Base-by-base conservation (phyloP, 495 filamentous ascomycete species). In the Umbilicaria muhlenbergii region DNA sequence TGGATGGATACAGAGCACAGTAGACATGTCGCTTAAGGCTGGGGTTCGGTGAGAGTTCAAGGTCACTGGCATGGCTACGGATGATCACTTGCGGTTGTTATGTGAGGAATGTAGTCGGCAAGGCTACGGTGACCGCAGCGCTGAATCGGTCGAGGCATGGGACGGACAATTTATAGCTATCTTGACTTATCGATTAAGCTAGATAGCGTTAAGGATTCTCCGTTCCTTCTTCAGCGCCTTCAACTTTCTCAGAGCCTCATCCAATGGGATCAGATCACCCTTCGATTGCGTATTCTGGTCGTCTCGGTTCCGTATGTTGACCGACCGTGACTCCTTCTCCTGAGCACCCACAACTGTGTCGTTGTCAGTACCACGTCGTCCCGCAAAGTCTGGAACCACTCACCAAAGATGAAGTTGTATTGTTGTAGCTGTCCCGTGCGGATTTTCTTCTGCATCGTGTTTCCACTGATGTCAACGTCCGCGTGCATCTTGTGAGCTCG, bases 381-480 rank as follows among this genome's bases (percentile, higher is more conserved):
- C 24, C 12, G 15, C 8, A 17, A 14, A 31, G 32, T 11, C 17
- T 39, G 13, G 32, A 42, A 21, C 32, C 35, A 58, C 66, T 62
- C 66, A 81, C 80, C 80, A 49, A 91, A 84, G 51, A 87, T 85
- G 58, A 88, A 89, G 66, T 93, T 93, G 64, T 94, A 95, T 57
- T 92, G 82, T 11, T 77, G 68, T 47, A 95, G 53, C 61, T 96
- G 91, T 3, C 76, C 91, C 33, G 70, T 86, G 42, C 83, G 78
- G 44, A 96, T 87, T 73, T 96, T 95, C 77, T 95, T 95, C 54
- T 87, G 80, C 64, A 98, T 69, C 6, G 91, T 96, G 59, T 98
- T 94, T 40, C 84, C 85, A 43, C 71, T 82, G 49, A 89, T 67
- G 48, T 96, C 91, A 37, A 93, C 70, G 60, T 96, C 91, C 16